These are phyloP conservation scores for Neocucurbitaria cava DNA, from an alignment of 2,329 filamentous ascomycete genomes.

Conservation along the genomic window DNA sequence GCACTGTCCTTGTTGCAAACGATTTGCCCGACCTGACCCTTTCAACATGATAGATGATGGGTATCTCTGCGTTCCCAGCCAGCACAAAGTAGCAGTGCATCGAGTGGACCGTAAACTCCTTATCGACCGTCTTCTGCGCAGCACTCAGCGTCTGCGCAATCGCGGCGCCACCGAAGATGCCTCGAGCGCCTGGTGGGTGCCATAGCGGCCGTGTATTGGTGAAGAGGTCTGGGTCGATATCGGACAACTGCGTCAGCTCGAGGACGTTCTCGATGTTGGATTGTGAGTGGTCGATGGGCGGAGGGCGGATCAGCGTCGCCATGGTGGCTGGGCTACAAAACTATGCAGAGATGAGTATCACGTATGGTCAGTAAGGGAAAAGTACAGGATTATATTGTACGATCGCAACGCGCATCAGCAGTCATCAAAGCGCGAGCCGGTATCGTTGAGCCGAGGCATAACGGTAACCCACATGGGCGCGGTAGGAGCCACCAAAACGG, in stretches of 20 bases:
- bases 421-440: slow-evolving; percentile 1
- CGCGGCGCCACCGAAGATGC: slow-evolving; percentile 91
- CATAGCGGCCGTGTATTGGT: slow-evolving; percentile 92
- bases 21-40: slow-evolving; percentile 87
- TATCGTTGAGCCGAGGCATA: slow-evolving; percentile 32
- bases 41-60: slow-evolving; percentile 94
- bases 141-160: slow-evolving; percentile 92
- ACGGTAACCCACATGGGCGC: slow-evolving; percentile 7
- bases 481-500: slow-evolving; percentile 7
- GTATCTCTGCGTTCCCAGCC: slow-evolving; percentile 82
- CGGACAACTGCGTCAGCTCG: slow-evolving; percentile 79
- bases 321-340: slow-evolving; percentile 22
- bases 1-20: slow-evolving; percentile 93
- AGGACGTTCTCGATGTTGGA: slow-evolving; percentile 88
- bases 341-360: neutral
- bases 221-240: slow-evolving; percentile 85
- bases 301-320: slow-evolving; percentile 75
- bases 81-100: slow-evolving; percentile 99
- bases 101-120: slow-evolving; percentile 83
- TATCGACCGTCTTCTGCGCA: slow-evolving; percentile 84
- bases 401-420: slow-evolving; percentile 10
- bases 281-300: slow-evolving; percentile 73
- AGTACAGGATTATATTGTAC: slow-evolving; percentile 1
- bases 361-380: slow-evolving; percentile 1
- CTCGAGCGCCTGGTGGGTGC: slow-evolving; percentile 90